Base-by-base conservation (phyloP, 176 grass and related monocot species). In the Hyparrhenia diplandra region DNA sequence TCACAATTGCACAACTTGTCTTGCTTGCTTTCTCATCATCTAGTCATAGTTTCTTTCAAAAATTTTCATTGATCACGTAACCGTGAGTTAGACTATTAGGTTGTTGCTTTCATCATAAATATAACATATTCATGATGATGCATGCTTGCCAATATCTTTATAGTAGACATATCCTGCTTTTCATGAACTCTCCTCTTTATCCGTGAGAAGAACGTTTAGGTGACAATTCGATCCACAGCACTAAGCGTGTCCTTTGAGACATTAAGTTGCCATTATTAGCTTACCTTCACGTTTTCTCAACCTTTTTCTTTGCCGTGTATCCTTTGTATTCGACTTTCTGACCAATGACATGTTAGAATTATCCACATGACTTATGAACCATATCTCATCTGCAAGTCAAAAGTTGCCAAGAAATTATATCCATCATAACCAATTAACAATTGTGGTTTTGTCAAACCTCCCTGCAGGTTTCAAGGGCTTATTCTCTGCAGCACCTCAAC, bases 401-500 rank as follows among this genome's bases (percentile, higher is more conserved):
- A 29, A 52, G 5, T 34, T 46, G 40, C 2, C 10, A 49, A 13
- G 2, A 0, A 68, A 61, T 46, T 40, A 47, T 16, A 23, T 41
- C 24, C 37, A 17, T 64, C 17, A 23, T 31, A 69, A 52, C 1
- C 23, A 67, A 3, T 27, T 31, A 69, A 52, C 1, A 39, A 67
- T 3, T 27, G 0, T 8, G 6, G 7, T 35, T 76, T 71, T 75
- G 54, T 78, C 43, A 64, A 76, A 36, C 2, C 79, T 21, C 25
- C 29, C 21, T 92, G 49, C 71, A 98, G 92, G 84, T 98, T 78
- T 91, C 90, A 79, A 92, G 86, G 85, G 90, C 95, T 64, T 88
- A 85, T 79, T 98, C 92, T 81, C 68, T 98, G 68, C 74, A 91
- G 82, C 84, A 94, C 46, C 88, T 98, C 60, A 98, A 98, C 72